phyloP scores from a whole-genome alignment of 2,329 filamentous ascomycete species.

The Verticillium klebahnii region DNA sequence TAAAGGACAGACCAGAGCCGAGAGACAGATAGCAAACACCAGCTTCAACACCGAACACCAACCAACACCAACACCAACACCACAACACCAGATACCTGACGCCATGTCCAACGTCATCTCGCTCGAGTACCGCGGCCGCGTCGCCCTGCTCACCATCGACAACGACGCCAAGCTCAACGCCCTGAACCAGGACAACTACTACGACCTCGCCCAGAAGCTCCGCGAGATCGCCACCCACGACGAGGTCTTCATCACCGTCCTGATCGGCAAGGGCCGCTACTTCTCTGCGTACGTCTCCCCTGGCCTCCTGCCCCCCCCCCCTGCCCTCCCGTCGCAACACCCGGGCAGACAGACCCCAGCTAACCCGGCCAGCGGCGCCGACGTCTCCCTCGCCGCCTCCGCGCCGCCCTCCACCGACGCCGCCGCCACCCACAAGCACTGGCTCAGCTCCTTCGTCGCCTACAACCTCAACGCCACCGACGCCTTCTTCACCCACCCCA shows the following conservation, averaged over 20 bases:
- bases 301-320: neutral
- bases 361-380: slow-evolving; percentile 60
- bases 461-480: slow-evolving; percentile 88
- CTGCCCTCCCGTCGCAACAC: neutral
- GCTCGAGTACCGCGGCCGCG: slow-evolving; percentile 35
- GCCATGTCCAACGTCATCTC: slow-evolving; percentile 20
- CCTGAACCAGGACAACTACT: slow-evolving; percentile 68
- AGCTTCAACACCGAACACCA: too few relatives aligned
- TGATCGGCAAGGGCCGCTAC: slow-evolving; percentile 75
- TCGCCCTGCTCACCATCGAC: slow-evolving; percentile 78
- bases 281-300: slow-evolving; percentile 74
- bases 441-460: slow-evolving; percentile 68
- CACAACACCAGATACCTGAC: too few relatives aligned
- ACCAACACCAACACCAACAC: too few relatives aligned
- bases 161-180: slow-evolving; percentile 86
- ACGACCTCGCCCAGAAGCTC: slow-evolving; percentile 66
- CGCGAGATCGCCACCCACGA: slow-evolving; percentile 73
- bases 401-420: slow-evolving; percentile 31
- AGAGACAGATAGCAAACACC: too few relatives aligned
- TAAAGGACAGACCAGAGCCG: too few relatives aligned
- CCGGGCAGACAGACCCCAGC: neutral
- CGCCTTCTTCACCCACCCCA: slow-evolving; percentile 88
- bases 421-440: slow-evolving; percentile 41
- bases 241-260: slow-evolving; percentile 77
- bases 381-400: slow-evolving; percentile 57